Conservation (phyloP, 2,329 filamentous ascomycete genomes). For the Nemania serpens region DNA sequence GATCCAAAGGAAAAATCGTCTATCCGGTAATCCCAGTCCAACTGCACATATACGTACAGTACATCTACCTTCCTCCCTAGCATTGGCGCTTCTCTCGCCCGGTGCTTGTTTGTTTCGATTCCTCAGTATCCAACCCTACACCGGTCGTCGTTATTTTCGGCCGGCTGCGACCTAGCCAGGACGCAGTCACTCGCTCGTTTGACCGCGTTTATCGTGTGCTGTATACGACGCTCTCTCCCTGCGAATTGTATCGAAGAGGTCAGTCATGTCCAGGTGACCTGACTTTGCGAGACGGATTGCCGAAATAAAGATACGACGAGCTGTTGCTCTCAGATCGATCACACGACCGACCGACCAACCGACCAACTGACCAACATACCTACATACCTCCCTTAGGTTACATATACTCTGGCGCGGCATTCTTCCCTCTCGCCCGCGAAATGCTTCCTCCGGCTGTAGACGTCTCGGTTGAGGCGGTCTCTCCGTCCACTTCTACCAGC, state of each 20-base stretch:
- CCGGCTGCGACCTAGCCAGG: constrained; percentile 2
- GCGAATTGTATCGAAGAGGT: background rate
- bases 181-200: constrained; percentile 21
- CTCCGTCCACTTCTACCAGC: constrained; percentile 27
- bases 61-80: background rate
- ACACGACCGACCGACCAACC: background rate
- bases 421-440: background rate
- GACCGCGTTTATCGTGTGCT: background rate
- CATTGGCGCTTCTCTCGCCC: too few relatives aligned
- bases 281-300: background rate
- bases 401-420: background rate
- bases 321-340: background rate
- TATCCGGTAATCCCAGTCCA: background rate
- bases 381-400: too few relatives aligned
- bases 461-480: constrained; percentile 21
- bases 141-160: constrained; percentile 4
- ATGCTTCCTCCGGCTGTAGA: constrained; percentile 19
- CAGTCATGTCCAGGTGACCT: constrained; percentile 10
- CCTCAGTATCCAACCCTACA: background rate
- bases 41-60: background rate
- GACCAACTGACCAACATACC: too few relatives aligned
- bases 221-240: background rate
- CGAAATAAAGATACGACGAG: constrained; percentile 4
- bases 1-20: background rate
- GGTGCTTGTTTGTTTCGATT: background rate